Conservation (phyloP, 2,329 filamentous ascomycete species). For the Penicillium sp. region DNA sequence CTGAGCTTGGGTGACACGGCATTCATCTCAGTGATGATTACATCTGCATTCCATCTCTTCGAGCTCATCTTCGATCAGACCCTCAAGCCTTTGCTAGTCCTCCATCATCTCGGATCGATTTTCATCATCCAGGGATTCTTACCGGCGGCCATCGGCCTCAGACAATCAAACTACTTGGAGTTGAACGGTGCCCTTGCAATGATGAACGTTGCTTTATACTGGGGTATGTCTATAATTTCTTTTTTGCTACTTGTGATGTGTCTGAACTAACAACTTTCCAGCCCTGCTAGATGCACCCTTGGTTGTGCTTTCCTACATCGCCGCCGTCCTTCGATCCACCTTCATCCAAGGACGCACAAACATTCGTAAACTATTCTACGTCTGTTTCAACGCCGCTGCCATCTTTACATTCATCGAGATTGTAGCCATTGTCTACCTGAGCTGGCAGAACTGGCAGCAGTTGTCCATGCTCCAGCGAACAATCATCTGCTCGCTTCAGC, state of each 20-base stretch:
- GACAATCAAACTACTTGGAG: background rate
- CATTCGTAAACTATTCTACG: background rate
- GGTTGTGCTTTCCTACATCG: background rate
- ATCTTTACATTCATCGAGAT: background rate
- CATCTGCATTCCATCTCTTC: background rate
- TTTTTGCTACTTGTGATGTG: background rate
- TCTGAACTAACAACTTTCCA: background rate
- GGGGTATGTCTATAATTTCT: background rate
- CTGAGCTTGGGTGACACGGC: background rate
- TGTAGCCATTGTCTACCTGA: background rate
- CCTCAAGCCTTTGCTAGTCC: background rate
- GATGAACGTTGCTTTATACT: background rate
- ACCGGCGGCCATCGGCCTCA: background rate
- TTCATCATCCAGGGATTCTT: background rate
- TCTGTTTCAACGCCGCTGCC: background rate
- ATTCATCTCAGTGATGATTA: background rate
- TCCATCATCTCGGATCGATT: background rate
- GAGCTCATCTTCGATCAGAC: background rate
- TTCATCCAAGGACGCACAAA: background rate
- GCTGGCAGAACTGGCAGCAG: background rate
- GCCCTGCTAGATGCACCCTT: background rate
- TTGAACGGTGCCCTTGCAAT: background rate
- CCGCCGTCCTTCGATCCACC: background rate
- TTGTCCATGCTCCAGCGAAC: background rate
- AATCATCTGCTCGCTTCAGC: background rate